Evolutionary conservation across 1,284 basidiomycete species (phyloP), one percentile per base, ranked within the genome.

Genomic region (Puccinia triticina): DNA sequence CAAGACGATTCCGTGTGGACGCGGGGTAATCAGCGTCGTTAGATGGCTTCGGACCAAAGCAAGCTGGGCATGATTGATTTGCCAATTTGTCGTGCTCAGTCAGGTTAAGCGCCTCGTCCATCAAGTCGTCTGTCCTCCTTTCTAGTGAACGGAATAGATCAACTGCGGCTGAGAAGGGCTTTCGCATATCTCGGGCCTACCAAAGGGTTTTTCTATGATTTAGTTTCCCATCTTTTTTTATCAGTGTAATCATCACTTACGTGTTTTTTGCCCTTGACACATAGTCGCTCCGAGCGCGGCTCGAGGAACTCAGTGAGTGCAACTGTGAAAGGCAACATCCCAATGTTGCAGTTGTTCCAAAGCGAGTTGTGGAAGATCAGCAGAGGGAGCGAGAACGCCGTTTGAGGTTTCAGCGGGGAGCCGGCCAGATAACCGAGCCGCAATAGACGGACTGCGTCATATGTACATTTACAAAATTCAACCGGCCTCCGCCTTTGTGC

Each of bases 261-360:
- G 37, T 37, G 7, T 43, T 4, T 7, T n/a, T 32, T 64, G 5
- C 26, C 26, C 66, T 32, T n/a, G n/a, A 29, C 23, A 69, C 7
- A 61, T 34, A 61, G 18, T 34, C 32, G 59, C 29, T 61, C 5
- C 1, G 37, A 69, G 11, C 66, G 66, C 2, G 32, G 43, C 32
- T 75, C 73, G 10, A 75, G 21, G 16, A 7, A 75, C 55, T 75
- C 55, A 0, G 48, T 43, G 1, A 75, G 29, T n/a, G 73, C 53
- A 18, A 23, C 23, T 12, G 53, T 43, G 53, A 75, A 75, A 10
- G 34, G 53, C 16, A 53, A 34, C 16, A 43, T 46, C 14, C 73
- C 46, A 3, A 75, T 37, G 23, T 55, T 26, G 73, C 73, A 75
- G 23, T 37, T 53, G 53, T 75, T 75, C 50, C 73, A 75, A 32